These are phyloP conservation scores for Rhizopogon vesiculosus DNA, from an alignment of 768 basidiomycete species.

Conservation along the genomic window DNA sequence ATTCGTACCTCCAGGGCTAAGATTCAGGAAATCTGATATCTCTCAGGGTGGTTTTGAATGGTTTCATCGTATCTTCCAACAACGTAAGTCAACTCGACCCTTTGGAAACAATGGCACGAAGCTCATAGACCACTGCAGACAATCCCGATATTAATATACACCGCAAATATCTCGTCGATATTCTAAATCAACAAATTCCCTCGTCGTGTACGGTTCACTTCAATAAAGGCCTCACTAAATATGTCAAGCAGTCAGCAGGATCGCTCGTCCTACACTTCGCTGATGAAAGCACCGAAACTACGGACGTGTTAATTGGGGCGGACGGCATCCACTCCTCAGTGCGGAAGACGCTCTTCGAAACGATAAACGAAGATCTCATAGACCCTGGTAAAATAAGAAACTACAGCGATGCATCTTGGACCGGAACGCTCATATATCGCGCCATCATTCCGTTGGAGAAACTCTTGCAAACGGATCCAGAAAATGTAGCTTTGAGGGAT, in stretches of 20 bases:
- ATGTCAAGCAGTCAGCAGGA: slow-evolving; percentile 6
- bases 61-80: slow-evolving; percentile 6
- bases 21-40: slow-evolving; percentile 1
- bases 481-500: slow-evolving; percentile 9
- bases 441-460: slow-evolving; percentile 26
- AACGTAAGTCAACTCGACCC: not conserved
- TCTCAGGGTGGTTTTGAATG: slow-evolving; percentile 3
- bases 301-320: slow-evolving; percentile 37
- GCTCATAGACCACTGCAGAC: not conserved
- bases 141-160: slow-evolving; percentile 9
- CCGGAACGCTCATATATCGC: slow-evolving; percentile 35
- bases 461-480: slow-evolving; percentile 17
- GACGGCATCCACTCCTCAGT: slow-evolving; percentile 30
- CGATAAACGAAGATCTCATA: slow-evolving; percentile 18
- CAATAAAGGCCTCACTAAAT: slow-evolving; percentile 25
- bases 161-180: slow-evolving; percentile 21
- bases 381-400: slow-evolving; percentile 4
- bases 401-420: slow-evolving; percentile 28
- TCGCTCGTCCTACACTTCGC: slow-evolving; percentile 17
- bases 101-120: not conserved
- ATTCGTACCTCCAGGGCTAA: not conserved
- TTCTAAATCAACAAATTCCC: slow-evolving; percentile 18
- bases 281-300: slow-evolving; percentile 28
- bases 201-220: slow-evolving; percentile 16
- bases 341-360: slow-evolving; percentile 9